Conservation (phyloP, 768 basidiomycete genomes). For the Cubamyces lactineus region DNA sequence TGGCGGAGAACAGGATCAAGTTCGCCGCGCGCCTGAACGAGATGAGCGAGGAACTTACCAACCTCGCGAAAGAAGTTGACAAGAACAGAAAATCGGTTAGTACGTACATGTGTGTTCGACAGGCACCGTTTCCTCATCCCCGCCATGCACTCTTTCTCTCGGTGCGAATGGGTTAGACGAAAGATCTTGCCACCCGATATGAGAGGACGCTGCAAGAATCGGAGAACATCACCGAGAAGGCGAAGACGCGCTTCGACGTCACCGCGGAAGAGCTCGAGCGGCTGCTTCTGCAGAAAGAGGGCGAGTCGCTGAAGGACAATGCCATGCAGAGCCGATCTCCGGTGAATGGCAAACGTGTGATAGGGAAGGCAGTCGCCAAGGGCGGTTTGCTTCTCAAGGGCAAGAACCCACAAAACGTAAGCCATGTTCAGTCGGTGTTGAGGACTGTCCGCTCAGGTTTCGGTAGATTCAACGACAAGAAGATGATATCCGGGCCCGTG, state of each 20-base stretch:
- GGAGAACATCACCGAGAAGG: conserved; percentile 84
- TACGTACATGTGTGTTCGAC: neutral
- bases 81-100: conserved; percentile 87
- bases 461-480: conserved; percentile 86
- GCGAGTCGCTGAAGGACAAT: conserved; percentile 87
- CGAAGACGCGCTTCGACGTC: conserved; percentile 81
- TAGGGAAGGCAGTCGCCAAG: conserved; percentile 91
- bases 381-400: conserved; percentile 89
- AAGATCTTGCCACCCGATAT: conserved; percentile 87
- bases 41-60: conserved; percentile 94
- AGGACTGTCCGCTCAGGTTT: neutral
- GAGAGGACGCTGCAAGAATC: conserved; percentile 90
- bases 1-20: conserved; percentile 87
- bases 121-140: neutral
- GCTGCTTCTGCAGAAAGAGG: conserved; percentile 91
- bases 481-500: conserved; percentile 86
- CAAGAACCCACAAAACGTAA: conserved; percentile 87
- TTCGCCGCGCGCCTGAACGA: conserved; percentile 90
- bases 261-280: conserved; percentile 95
- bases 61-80: conserved; percentile 88
- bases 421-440: conserved; percentile 1
- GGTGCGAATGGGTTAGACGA: conserved; percentile 56
- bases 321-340: conserved; percentile 65
- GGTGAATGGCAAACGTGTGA: conserved; percentile 73
- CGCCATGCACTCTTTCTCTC: neutral